Evolutionary conservation across 1,139 yeast species (phyloP).

Genomic region (Kodamaea derodonti): DNA sequence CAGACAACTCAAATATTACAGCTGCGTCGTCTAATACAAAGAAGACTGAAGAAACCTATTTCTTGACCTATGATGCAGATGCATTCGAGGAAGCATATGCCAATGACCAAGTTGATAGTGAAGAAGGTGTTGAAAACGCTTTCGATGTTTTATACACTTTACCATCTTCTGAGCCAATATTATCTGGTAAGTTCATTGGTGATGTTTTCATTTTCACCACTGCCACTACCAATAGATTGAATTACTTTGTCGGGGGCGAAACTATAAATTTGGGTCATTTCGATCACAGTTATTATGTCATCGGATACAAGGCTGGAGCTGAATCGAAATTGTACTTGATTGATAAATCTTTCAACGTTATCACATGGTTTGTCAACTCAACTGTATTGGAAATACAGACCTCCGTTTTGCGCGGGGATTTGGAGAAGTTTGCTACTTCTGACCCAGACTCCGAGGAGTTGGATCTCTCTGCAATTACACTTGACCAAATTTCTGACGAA

Average conservation of each 20-base stretch:
- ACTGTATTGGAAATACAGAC: conserved; percentile 94
- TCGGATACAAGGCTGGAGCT: conserved; percentile 80
- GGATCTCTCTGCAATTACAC: conserved; percentile 55
- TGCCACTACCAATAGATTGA: conserved; percentile 78
- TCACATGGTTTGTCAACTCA: conserved; percentile 77
- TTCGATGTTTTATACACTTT: conserved; percentile 84
- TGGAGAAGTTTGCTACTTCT: conserved; percentile 46
- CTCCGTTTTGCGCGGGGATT: conserved; percentile 88
- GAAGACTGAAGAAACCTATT: conserved; percentile 65
- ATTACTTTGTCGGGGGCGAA: conserved; percentile 93
- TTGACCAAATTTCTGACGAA: conserved; percentile 59
- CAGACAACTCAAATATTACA: conserved; percentile 13
- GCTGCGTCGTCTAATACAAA: conserved; percentile 18
- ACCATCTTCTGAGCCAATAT: conserved; percentile 63
- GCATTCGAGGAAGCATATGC: conserved; percentile 62
- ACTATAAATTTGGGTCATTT: conserved; percentile 90
- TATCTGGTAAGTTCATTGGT: conserved; percentile 94
- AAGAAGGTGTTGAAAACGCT: conserved; percentile 83
- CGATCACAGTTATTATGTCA: conserved; percentile 79
- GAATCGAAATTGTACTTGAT: conserved; percentile 87
- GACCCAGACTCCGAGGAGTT: conserved; percentile 41
- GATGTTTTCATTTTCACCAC: conserved; percentile 90
- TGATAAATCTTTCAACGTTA: conserved; percentile 83
- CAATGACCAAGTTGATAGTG: conserved; percentile 59
- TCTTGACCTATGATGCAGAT: conserved; percentile 69